A percentile compares a stretch with the other conserved stretches of the same genome.
These are phyloP conservation scores for Kwoniella bestiolae DNA, from an alignment of 768 basidiomycete genomes.

Conservation along the genomic window DNA sequence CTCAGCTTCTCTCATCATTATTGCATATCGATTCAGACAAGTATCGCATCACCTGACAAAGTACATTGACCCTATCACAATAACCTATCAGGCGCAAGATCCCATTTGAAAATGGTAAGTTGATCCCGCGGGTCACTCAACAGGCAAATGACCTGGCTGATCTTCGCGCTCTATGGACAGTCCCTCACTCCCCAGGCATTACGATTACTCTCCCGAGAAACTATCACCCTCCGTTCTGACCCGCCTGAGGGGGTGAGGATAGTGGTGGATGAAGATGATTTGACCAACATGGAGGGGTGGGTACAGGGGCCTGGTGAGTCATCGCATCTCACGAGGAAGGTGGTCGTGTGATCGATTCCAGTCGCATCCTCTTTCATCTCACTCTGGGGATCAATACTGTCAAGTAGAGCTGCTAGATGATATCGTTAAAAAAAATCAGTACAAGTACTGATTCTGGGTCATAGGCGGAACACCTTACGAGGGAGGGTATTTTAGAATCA, in stretches of 20 bases:
- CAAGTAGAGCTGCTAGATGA: too few relatives aligned
- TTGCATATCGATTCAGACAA: too few relatives aligned
- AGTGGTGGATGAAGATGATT: constrained; percentile 78
- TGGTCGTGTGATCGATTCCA: neutral
- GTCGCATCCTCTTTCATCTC: too few relatives aligned
- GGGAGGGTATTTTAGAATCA: constrained; percentile 71
- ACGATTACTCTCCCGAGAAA: constrained; percentile 86
- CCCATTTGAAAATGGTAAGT: constrained; percentile 2
- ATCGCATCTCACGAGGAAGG: neutral
- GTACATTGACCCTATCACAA: too few relatives aligned
- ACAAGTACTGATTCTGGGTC: neutral
- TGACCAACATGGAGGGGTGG: constrained; percentile 82
- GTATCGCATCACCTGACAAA: too few relatives aligned
- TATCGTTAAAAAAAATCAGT: too few relatives aligned
- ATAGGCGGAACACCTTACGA: constrained; percentile 71
- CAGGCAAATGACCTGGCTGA: neutral
- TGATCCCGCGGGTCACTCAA: neutral
- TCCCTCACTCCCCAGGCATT: constrained; percentile 60
- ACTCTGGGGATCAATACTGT: too few relatives aligned
- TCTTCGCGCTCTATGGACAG: constrained; percentile 20
- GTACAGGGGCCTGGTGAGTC: constrained; percentile 88
- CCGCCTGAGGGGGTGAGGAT: constrained; percentile 94
- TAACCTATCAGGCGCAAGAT: too few relatives aligned
- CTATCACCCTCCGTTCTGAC: constrained; percentile 74
- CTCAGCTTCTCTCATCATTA: too few relatives aligned